These are phyloP conservation scores for Phytophthora multivora DNA, from an alignment of 352 stramenopile genomes.

Conservation along the genomic window DNA sequence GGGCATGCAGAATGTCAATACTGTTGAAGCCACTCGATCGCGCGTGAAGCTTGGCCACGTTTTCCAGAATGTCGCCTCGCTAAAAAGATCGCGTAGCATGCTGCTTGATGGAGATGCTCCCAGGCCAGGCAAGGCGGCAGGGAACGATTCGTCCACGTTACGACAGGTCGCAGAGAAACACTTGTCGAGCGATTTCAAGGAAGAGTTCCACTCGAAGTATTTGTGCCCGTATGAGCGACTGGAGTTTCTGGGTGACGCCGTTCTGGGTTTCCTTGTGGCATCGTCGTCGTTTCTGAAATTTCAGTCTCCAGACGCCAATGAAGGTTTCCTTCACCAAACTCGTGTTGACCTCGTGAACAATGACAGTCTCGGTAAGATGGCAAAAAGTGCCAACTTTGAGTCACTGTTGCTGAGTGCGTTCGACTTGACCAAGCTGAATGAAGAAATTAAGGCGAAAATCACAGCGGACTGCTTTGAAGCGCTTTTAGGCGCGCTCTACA, in stretches of 20 bases:
- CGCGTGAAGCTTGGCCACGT: conserved; percentile 77
- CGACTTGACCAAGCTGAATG: conserved; percentile 55
- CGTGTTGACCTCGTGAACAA: conserved; percentile 84
- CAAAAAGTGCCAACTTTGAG: conserved; percentile 76
- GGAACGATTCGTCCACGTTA: conserved; percentile 32
- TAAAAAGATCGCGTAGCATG: conserved; percentile 66
- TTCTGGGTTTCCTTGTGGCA: conserved; percentile 84
- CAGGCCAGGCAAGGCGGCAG: conserved; percentile 14
- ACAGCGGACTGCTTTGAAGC: conserved; percentile 85
- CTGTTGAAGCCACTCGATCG: conserved; percentile 70
- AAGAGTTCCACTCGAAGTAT: conserved; percentile 80
- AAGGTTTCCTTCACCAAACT: conserved; percentile 73
- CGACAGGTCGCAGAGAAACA: conserved; percentile 63
- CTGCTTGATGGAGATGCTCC: conserved; percentile 43
- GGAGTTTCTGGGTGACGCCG: conserved; percentile 84
- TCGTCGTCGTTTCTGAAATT: conserved; percentile 84
- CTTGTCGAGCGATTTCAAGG: conserved; percentile 68
- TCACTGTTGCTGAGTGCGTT: conserved; percentile 76
- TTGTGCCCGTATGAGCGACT: conserved; percentile 84
- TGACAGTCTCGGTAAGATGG: conserved; percentile 74
- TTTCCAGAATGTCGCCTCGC: conserved; percentile 62
- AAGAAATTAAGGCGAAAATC: conserved; percentile 73
- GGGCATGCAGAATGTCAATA: conserved; percentile 88
- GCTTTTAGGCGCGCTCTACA: conserved; percentile 79
- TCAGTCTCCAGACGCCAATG: conserved; percentile 44